Conservation (phyloP, 2,329 filamentous ascomycete species). For the Alternaria burnsii region DNA sequence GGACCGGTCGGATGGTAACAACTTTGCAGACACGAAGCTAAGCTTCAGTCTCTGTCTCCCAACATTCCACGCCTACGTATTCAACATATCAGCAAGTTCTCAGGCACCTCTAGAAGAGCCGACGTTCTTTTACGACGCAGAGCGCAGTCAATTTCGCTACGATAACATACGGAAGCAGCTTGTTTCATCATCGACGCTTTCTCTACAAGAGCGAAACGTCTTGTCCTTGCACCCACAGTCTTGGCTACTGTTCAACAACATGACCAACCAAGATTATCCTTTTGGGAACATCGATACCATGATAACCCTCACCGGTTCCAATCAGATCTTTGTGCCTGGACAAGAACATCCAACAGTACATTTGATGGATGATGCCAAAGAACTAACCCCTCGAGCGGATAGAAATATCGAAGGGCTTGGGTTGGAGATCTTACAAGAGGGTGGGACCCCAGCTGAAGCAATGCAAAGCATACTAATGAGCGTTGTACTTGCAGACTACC, state of each 20-base stretch:
- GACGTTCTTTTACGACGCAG: background rate
- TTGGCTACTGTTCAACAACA: background rate
- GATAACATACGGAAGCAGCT: background rate
- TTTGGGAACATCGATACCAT: rapidly evolving
- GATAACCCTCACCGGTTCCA: background rate
- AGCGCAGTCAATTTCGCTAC: background rate
- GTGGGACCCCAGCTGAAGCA: background rate
- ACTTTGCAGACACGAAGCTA: background rate
- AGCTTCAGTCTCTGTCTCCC: background rate
- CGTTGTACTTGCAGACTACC: background rate
- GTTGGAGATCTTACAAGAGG: background rate
- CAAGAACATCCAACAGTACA: rapidly evolving
- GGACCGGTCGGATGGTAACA: background rate
- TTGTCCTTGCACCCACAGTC: background rate
- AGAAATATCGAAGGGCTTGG: background rate
- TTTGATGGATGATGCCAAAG: no score
- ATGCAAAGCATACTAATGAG: background rate
- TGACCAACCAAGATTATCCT: background rate
- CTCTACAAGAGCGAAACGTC: rapidly evolving
- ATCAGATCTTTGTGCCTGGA: background rate
- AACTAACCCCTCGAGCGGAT: no score
- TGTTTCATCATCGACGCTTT: background rate
- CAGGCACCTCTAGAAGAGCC: background rate
- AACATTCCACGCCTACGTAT: rapidly evolving
- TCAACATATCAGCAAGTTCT: background rate